These are phyloP conservation scores for Mycosphaerelloides madeirae DNA, from an alignment of 2,329 filamentous ascomycete species.

Conservation along the genomic window DNA sequence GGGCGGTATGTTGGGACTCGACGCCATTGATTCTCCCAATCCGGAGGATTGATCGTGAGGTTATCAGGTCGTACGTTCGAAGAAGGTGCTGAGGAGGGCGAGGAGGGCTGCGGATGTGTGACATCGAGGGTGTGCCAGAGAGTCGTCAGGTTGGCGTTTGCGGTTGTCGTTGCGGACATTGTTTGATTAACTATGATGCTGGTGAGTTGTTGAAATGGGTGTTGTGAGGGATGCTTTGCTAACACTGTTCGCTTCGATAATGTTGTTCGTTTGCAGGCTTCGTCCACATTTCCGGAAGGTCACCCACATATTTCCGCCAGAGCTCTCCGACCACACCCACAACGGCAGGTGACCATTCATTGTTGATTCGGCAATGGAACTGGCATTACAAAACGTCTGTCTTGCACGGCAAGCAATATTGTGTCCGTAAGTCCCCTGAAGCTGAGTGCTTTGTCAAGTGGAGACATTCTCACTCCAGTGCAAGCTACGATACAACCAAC, in stretches of 20 bases:
- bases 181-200: background rate
- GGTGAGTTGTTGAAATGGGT: no score
- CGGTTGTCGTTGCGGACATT: conserved; percentile 45
- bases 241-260: no score
- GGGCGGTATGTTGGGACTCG: conserved; percentile 47
- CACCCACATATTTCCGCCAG: background rate
- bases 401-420: no score
- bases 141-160: conserved; percentile 36
- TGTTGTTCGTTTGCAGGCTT: no score
- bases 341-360: no score
- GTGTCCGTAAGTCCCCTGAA: no score
- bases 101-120: conserved; percentile 28
- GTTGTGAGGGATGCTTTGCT: no score
- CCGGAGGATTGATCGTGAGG: conserved; percentile 28
- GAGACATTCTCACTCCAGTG: no score
- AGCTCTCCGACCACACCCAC: no score
- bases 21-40: conserved; percentile 47
- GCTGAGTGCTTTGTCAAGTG: no score
- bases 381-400: no score
- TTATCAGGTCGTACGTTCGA: conserved; percentile 27
- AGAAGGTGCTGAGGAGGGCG: conserved; percentile 23
- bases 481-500: background rate
- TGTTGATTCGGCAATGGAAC: no score
- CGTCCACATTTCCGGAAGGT: background rate
- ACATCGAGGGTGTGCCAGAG: conserved; percentile 36